Percentiles rank a stretch among this genome's conserved stretches.
Conservation (phyloP, 164 flowering plant genomes). For the Nymphaea thermarum region DNA sequence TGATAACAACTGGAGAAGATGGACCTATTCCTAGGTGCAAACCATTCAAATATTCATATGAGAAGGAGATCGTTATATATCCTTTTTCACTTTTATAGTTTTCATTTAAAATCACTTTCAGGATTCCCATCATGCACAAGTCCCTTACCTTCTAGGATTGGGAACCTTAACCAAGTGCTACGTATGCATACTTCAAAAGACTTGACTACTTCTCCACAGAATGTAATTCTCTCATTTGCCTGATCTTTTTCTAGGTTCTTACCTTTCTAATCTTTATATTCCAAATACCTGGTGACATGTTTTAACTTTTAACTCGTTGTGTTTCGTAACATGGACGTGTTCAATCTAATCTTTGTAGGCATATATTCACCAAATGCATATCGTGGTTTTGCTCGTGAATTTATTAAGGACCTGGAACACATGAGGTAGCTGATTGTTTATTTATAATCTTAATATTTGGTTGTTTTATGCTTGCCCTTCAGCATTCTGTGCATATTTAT, state of each 20-base stretch:
- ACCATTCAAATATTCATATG: constrained; percentile 95
- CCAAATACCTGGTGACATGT: not conserved
- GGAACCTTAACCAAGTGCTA: constrained; percentile 50
- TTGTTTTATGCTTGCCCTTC: too few species aligned
- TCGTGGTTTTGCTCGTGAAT: constrained; percentile 98
- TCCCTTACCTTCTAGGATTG: not conserved
- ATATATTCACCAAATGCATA: constrained; percentile 98
- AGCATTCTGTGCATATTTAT: not conserved
- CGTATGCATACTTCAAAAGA: constrained; percentile 98
- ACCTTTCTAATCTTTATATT: not conserved
- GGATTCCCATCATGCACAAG: not conserved
- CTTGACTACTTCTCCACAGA: constrained; percentile 99
- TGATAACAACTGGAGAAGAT: constrained; percentile 89
- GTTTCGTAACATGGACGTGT: not conserved
- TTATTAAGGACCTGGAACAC: constrained; percentile 89
- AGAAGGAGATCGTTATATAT: constrained; percentile 99
- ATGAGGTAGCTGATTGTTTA: constrained; percentile 38
- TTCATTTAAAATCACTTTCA: not conserved
- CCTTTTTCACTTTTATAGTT: constrained; percentile 26
- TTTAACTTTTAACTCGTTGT: not conserved
- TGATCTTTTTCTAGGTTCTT: too few species aligned
- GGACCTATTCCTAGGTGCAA: constrained; percentile 99
- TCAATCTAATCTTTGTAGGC: constrained; percentile 29
- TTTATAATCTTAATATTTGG: too few species aligned
- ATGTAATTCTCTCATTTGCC: constrained; percentile 36